Base-by-base conservation (phyloP, 2,329 filamentous ascomycete genomes). In the Ophiostoma sp. region DNA sequence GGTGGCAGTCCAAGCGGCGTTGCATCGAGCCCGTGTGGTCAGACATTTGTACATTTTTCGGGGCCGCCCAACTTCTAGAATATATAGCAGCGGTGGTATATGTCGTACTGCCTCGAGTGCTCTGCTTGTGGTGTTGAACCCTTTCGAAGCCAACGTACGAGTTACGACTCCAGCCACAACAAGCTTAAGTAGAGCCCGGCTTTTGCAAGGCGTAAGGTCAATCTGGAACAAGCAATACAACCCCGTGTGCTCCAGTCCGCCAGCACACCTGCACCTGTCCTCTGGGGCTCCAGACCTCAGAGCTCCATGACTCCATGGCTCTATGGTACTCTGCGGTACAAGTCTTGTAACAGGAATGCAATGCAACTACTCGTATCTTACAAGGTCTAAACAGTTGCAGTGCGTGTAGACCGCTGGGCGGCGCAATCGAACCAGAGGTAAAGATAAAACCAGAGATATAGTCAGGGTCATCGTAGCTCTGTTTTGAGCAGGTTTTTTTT, bases 1-100 rank as follows among this genome's bases (percentile, higher is more conserved):
- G 58, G 64, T 40, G 55, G 67, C 67, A 66, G 67, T 66, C 67
- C 44, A 58, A 68, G 67, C 67, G 55, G 67, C 64, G 55, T 66
- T 44, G 16, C 64, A 60, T 49, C 44, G 64, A 45, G 62, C 58
- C 55, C 64, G 58, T 68, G 67, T 45, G 64, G 64, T 64, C 67
- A 65, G 67, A 68, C 64, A 12, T 27, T 14, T n/a, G 47, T 55
- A 55, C 9, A 18, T 38, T 36, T 38, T 62, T n/a, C 58, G 58
- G 12, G 40, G 40, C n/a, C 62, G 12, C 14, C 9, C 18, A 45
- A 27, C 45, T 65, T 65, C 42, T 65, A 49, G 42, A 49, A 38
- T 7, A 38, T 55, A 55, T 55, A 55, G 18, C 49, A 55, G 49
- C 14, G 8, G 49, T 55, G 49, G 5, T 55, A 55, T 55, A 55